These are phyloP conservation scores for Leptodermis oblonga DNA, from an alignment of 257 asterid genomes.

Conservation along the genomic window DNA sequence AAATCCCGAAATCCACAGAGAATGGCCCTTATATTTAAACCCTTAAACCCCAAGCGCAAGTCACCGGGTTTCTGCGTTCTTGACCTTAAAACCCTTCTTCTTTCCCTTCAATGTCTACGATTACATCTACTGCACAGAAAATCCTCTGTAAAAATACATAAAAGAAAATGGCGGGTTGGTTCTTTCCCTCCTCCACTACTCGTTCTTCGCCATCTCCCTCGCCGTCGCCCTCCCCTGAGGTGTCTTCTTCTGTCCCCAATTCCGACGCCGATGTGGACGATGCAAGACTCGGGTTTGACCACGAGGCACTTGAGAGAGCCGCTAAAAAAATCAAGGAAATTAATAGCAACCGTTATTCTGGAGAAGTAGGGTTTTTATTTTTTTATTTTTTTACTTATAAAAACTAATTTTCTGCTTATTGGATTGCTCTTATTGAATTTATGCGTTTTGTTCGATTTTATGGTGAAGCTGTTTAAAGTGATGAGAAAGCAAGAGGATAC, in stretches of 20 bases:
- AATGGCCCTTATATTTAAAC: not conserved
- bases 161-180: conserved; percentile 9
- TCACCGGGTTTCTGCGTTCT: conserved; percentile 40
- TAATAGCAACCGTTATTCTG: conserved; percentile 54
- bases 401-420: not conserved
- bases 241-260: conserved; percentile 37
- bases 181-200: conserved; percentile 49
- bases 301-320: conserved; percentile 69
- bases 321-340: conserved; percentile 86
- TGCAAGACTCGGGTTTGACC: conserved; percentile 67
- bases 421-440: not conserved
- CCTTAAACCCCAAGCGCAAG: conserved; percentile 13
- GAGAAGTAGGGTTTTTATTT: conserved; percentile 33
- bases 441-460: conserved; percentile 6
- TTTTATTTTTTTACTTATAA: not conserved
- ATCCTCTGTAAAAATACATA: not conserved
- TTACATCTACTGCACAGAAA: not conserved
- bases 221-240: conserved; percentile 35
- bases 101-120: not conserved
- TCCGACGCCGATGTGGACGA: conserved; percentile 52
- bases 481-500: conserved; percentile 90
- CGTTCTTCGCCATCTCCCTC: conserved; percentile 27
- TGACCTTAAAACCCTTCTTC: not conserved
- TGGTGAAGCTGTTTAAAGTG: conserved; percentile 62
- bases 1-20: not conserved